phyloP scores from a whole-genome alignment of 768 basidiomycete genomes.

The Trametes gibbosa region DNA sequence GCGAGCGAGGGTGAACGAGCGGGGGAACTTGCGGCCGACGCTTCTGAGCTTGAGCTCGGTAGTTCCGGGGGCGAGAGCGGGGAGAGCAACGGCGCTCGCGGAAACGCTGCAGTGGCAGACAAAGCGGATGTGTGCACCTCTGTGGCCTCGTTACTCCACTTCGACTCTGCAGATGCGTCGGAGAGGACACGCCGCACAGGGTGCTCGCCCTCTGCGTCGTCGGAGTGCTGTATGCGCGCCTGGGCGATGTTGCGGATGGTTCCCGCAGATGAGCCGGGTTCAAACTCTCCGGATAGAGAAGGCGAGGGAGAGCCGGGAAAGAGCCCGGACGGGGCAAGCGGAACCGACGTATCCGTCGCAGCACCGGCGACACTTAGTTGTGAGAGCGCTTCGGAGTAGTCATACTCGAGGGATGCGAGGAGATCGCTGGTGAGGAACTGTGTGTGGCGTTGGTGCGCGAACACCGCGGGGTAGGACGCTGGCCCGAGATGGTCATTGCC shows the following conservation, averaged over 20 bases:
- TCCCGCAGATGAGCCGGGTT: conserved; percentile 47
- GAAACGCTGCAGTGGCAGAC: neutral
- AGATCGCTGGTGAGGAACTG: conserved; percentile 19
- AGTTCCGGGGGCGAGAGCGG: conserved; percentile 7
- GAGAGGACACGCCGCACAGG: conserved; percentile 1
- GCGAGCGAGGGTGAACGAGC: neutral
- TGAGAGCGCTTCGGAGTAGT: conserved; percentile 25
- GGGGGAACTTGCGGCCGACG: neutral
- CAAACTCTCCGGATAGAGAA: conserved; percentile 26
- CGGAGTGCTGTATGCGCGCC: conserved; percentile 12
- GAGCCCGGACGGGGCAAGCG: conserved; percentile 8
- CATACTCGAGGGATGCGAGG: conserved; percentile 24
- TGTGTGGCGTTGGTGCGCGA: conserved; percentile 16
- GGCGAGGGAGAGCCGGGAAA: conserved; percentile 8
- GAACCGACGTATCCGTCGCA: neutral
- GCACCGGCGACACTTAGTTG: conserved; percentile 14
- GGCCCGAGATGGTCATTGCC: conserved; percentile 1
- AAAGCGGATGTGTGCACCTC: neutral
- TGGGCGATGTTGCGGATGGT: conserved; percentile 35
- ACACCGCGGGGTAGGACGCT: conserved; percentile 2
- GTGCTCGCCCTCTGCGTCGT: neutral
- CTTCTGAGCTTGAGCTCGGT: conserved; percentile 6
- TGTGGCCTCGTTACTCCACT: conserved; percentile 11
- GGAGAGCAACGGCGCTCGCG: conserved; percentile 6
- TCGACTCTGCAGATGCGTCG: conserved; percentile 2